Conservation (phyloP, 2,329 filamentous ascomycete genomes). For the Raffaelea albimanens region DNA sequence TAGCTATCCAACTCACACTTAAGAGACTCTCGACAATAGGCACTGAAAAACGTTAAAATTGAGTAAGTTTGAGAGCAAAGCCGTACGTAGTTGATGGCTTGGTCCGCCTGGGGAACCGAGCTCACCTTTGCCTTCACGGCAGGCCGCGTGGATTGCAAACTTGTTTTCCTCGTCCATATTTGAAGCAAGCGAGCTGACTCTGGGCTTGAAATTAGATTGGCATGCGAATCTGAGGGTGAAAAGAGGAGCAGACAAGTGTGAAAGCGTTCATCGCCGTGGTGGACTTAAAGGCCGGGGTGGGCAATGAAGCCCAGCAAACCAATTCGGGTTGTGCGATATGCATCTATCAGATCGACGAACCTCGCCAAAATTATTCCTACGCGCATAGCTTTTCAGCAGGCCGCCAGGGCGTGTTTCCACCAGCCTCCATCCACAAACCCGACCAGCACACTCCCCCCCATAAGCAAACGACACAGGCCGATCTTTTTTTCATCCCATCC, state of each 20-base stretch:
- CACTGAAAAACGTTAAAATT: not conserved
- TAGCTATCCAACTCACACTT: slow-evolving; percentile 2
- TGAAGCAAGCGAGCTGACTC: too few species aligned
- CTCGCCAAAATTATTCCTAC: not conserved
- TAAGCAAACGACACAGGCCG: not conserved
- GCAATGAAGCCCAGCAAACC: too few species aligned
- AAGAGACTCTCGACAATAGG: slow-evolving; percentile 60
- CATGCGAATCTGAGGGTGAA: not conserved
- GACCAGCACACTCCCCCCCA: not conserved
- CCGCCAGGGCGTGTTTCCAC: too few species aligned
- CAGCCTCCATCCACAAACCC: not conserved
- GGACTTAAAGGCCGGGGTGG: too few species aligned
- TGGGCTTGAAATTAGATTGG: not conserved
- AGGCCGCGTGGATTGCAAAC: slow-evolving; percentile 80
- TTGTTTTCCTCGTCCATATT: slow-evolving; percentile 28
- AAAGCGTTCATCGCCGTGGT: too few species aligned
- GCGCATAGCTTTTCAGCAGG: too few species aligned
- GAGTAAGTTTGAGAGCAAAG: too few species aligned
- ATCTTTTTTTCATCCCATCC: not conserved
- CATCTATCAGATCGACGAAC: not conserved
- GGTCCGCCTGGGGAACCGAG: slow-evolving; percentile 1
- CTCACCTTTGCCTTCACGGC: slow-evolving; percentile 74
- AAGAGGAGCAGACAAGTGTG: not conserved
- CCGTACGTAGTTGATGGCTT: too few species aligned
- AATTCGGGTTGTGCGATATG: too few species aligned